Evolutionary conservation across 441 rosid species (phyloP).

Genomic region (Populus hybrid): DNA sequence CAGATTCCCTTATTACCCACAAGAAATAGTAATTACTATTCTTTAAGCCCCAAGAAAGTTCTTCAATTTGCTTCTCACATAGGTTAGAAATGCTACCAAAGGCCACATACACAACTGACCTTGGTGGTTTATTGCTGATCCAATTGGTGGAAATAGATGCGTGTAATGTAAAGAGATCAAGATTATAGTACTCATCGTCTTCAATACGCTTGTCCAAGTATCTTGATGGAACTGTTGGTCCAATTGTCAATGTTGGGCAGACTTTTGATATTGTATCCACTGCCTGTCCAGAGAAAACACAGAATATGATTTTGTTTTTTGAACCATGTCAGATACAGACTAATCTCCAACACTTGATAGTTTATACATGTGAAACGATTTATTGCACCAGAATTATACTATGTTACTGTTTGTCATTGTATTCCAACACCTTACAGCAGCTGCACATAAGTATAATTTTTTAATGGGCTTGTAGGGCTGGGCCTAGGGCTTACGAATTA

Average conservation of each 20-base stretch:
- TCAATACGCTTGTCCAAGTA: constrained; percentile 47
- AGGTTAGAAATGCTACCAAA: constrained; percentile 47
- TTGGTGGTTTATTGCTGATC: constrained; percentile 40
- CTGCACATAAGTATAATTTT: no score
- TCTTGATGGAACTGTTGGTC: constrained; percentile 63
- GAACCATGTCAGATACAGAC: no score
- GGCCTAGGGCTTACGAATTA: background rate
- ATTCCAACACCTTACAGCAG: no score
- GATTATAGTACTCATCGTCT: constrained; percentile 40
- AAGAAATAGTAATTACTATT: constrained; percentile 25
- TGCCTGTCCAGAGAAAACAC: constrained; percentile 7
- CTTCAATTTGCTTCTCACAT: constrained; percentile 42
- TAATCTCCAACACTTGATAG: background rate
- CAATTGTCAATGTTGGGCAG: constrained; percentile 34
- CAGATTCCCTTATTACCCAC: constrained; percentile 50
- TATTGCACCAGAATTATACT: no score
- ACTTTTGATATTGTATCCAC: constrained; percentile 29
- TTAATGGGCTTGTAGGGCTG: background rate
- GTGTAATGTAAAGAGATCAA: constrained; percentile 37
- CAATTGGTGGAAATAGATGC: constrained; percentile 30
- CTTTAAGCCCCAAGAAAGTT: constrained; percentile 38
- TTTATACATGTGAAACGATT: no score
- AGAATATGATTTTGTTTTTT: background rate
- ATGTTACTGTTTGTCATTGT: no score
- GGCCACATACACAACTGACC: constrained; percentile 53